Evolutionary conservation across 768 basidiomycete species (phyloP), one percentile per base, ranked within the genome.

Genomic region (Tylopilus subfusipes): DNA sequence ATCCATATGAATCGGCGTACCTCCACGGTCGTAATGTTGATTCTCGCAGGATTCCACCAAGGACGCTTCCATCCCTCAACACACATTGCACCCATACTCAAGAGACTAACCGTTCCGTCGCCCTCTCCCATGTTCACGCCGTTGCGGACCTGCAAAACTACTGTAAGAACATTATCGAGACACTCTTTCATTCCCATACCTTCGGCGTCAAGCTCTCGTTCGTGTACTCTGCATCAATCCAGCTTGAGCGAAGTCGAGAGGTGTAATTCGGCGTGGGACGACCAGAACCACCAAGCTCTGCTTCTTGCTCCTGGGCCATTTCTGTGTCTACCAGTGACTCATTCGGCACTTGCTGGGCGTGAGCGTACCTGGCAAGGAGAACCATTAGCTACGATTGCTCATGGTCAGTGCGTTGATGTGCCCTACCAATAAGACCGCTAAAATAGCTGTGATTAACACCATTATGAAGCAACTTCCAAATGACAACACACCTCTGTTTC

Each of bases 1-100:
- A 34, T 45, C 40, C 22, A 54, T 34, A 45, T 36, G 42, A 36
- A n/a, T 38, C 29, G 34, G 44, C 75, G 58, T 61, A 93, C 89
- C 82, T 95, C 93, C 52, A 94, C 83, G 16, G 94, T 96, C 24
- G 85, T 83, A 45, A 98, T 74, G 61, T 83, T 80, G 66, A 97
- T 93, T n/a, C 87, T 80, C 13, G 83, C 88, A 1, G 96, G 96
- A 70, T 98, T 98, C 92, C 93, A 98, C 50, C 85, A 77, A 57
- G 79, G 79, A 53, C 85, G 77, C 69, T 89, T 90, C 96, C 95
- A 97, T 8, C 95, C 96, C 65, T 93, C 92, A 12, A 89, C 86
- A 63, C 96, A 98, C 93, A 98, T 97, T n/a, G 90, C 84, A 16
- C 94, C 96, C 50, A 94, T 76, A 60, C 89, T 91, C 31, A 95